Conservation (phyloP, 2,329 filamentous ascomycete genomes). For the Pestalotiopsis sp. region DNA sequence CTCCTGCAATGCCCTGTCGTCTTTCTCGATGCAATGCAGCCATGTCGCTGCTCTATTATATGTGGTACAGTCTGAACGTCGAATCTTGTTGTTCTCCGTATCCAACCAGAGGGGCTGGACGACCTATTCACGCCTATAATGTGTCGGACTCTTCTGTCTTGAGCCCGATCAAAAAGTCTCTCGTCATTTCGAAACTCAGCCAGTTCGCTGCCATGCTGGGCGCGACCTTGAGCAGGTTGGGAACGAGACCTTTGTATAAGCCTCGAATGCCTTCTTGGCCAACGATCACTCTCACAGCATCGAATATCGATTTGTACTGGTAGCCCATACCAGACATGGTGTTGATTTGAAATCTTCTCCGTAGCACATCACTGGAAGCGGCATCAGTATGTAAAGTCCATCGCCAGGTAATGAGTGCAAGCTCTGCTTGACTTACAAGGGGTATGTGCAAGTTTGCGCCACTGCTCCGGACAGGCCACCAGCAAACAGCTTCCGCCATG, state of each 20-base stretch:
- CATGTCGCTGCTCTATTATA: slow-evolving; percentile 12
- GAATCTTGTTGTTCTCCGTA: background rate
- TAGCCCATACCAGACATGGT: slow-evolving; percentile 99
- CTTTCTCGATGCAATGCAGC: slow-evolving; percentile 6
- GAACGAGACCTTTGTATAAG: slow-evolving; percentile 93
- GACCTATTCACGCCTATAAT: background rate
- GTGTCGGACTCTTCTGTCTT: slow-evolving; percentile 42
- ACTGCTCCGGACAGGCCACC: slow-evolving; percentile 95
- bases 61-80: slow-evolving; percentile 1
- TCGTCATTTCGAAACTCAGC: slow-evolving; percentile 93
- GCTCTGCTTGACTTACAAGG: slow-evolving; percentile 70
- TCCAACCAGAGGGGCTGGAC: background rate
- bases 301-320: slow-evolving; percentile 84
- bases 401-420: background rate
- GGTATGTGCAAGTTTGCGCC: slow-evolving; percentile 97
- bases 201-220: slow-evolving; percentile 99
- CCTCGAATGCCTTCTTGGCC: slow-evolving; percentile 81
- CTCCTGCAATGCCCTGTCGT: background rate
- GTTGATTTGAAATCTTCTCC: slow-evolving; percentile 96
- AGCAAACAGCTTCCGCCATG: slow-evolving; percentile 80
- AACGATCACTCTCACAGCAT: slow-evolving; percentile 82
- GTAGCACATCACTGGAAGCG: slow-evolving; percentile 75
- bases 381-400: background rate
- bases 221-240: slow-evolving; percentile 94
- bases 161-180: slow-evolving; percentile 78